Base-by-base conservation (phyloP, 2,329 filamentous ascomycete species). In the Aspergillus fructus region DNA sequence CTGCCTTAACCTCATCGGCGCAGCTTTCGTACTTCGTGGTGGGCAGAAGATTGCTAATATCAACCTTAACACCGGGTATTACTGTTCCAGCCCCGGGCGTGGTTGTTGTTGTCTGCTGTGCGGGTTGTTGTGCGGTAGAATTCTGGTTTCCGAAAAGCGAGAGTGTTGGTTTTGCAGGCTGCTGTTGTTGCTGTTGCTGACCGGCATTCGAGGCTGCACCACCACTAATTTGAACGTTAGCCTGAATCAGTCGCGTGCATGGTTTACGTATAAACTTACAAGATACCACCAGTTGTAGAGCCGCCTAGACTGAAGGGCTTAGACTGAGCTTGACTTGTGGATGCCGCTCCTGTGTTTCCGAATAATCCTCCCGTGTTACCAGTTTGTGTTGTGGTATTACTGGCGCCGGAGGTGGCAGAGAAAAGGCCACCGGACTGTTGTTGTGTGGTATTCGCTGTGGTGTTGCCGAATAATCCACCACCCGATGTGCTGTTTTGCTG, bases 11-110 rank as follows among this genome's bases (percentile, higher is more conserved):
- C 30, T 90, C 86, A 64, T 93, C 89, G 59, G 90, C 86, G 27
- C 96, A 87, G 73, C 96, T 93, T 70, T 92, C 91, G 79, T 94
- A 97, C 60, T 94, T 90, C 3, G 92, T 96, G 0, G 93, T 96
- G 15, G 89, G 89, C 52, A 91, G 86, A 59, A 97, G 80, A 69
- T 90, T 90, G 65, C 85, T 85, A 52, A 90, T 76, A 73, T 94
- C 90, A 66, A 96, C 89, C 67, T 89, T 88, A 17, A 91, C 89
- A 17, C 89, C 90, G 0, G 88, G 86, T 15, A 87, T 81, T 13
- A 77, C 72, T 3, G 69, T 72, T 4, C 64, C 64, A 7, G 64
- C 59, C 21, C 64, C 65, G 9, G 27, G 27, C 8, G 27, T 30
- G 8, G 64, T 60, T 24, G 68, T 61, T 8, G 71, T 68, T 62